Percentiles rank a stretch among this genome's conserved stretches.
Evolutionary conservation across 129 eudicot species (phyloP).

Genomic region (Chrysanthemum seticuspe): DNA sequence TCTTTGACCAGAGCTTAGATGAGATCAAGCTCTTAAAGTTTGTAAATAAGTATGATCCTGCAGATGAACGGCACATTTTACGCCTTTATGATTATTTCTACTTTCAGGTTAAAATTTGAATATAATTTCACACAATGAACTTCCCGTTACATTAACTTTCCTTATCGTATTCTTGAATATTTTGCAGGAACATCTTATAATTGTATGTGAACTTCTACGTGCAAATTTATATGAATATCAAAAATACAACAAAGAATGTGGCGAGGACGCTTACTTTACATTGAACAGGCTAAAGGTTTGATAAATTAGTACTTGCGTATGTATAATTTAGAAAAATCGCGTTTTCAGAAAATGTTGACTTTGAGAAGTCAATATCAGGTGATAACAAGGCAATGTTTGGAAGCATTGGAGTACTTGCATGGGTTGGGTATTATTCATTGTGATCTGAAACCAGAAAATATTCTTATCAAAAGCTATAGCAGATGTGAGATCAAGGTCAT

Average conservation of each 20-base stretch:
- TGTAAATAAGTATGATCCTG: slow-evolving; percentile 93
- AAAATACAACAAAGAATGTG: slow-evolving; percentile 81
- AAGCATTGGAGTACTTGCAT: slow-evolving; percentile 81
- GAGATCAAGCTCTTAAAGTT: slow-evolving; percentile 93
- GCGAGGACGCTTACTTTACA: slow-evolving; percentile 85
- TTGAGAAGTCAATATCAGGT: slow-evolving; percentile 42
- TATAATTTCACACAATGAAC: not conserved
- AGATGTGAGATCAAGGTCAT: slow-evolving; percentile 94
- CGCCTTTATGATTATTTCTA: slow-evolving; percentile 98
- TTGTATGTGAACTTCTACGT: slow-evolving; percentile 82
- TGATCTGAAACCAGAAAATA: slow-evolving; percentile 95
- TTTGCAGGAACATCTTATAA: slow-evolving; percentile 88
- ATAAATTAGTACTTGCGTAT: slow-evolving; percentile 7
- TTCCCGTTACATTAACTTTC: not conserved
- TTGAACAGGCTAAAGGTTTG: slow-evolving; percentile 77
- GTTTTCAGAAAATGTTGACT: slow-evolving; percentile 11
- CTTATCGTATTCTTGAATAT: slow-evolving; percentile 12
- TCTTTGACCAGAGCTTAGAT: slow-evolving; percentile 97
- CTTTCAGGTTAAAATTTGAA: slow-evolving; percentile 59
- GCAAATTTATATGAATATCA: slow-evolving; percentile 96
- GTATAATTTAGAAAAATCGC: not conserved
- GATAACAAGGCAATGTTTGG: slow-evolving; percentile 88
- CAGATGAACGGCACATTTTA: slow-evolving; percentile 74
- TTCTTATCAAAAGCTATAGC: slow-evolving; percentile 83
- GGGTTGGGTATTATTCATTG: slow-evolving; percentile 89